Percentiles rank a stretch among this genome's conserved stretches.
Evolutionary conservation across 768 basidiomycete species (phyloP).

Genomic region (Pilatotrama ljubarskyi): DNA sequence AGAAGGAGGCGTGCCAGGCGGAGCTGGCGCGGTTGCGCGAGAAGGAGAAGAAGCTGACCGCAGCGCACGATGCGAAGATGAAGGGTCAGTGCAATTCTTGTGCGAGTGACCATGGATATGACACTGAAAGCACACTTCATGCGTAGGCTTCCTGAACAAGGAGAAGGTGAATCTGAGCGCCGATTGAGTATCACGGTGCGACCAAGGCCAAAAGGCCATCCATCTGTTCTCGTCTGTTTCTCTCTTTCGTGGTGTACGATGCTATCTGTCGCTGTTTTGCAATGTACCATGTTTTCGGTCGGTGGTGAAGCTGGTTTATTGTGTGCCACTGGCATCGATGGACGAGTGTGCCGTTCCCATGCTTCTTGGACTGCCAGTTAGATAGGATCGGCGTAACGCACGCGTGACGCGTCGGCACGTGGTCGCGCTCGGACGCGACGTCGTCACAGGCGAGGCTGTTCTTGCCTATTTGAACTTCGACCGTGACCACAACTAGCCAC

Average conservation of each 20-base stretch:
- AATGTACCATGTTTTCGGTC: background rate
- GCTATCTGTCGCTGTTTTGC: background rate
- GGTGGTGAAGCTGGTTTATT: background rate
- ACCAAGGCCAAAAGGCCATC: too few species aligned
- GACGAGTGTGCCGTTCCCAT: background rate
- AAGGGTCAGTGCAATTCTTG: slow-evolving; percentile 49
- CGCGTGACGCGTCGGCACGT: slow-evolving; percentile 10
- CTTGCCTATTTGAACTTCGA: background rate
- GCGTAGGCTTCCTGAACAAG: slow-evolving; percentile 52
- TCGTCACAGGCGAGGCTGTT: background rate
- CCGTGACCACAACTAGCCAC: background rate
- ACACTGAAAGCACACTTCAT: background rate
- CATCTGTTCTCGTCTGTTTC: background rate
- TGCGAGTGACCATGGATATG: too few species aligned
- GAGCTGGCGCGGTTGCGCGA: slow-evolving; percentile 63
- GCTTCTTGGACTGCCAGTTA: background rate
- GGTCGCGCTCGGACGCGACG: slow-evolving; percentile 6
- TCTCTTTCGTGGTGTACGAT: slow-evolving; percentile 8
- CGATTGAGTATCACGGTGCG: background rate
- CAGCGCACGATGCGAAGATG: slow-evolving; percentile 65
- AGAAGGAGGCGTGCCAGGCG: slow-evolving; percentile 56
- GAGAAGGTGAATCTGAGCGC: slow-evolving; percentile 16
- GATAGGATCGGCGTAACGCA: slow-evolving; percentile 5
- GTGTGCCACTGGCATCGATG: background rate
- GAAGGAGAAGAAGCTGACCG: slow-evolving; percentile 68